Evolutionary conservation across 805 yeast species (phyloP), one percentile per base, ranked within the genome.

Genomic region (Clavispora phyllophila): DNA sequence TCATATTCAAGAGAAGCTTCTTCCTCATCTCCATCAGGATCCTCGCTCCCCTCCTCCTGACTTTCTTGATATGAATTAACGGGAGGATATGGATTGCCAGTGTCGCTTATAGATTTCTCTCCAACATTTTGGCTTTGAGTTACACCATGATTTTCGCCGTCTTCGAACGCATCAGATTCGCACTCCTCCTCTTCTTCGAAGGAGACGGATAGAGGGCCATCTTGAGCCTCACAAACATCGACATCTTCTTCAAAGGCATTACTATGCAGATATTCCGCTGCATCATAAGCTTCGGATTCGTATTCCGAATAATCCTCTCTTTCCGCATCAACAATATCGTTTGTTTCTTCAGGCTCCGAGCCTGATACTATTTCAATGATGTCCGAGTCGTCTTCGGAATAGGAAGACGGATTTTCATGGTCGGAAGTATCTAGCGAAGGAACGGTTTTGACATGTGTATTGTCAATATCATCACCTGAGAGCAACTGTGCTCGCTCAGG

Each of bases 361-460:
- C 35, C 15, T 2, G 33, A 24, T 9, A 45, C 26, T 15, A 46
- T 45, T 24, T 49, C 53, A 2, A 48, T 46, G 9, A 42, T 36
- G 26, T 49, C 54, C n/a, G 46, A 42, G 31, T 35, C 36, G 9
- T 38, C 36, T 25, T 28, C 9, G 8, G 31, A 14, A 9, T n/a
- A 14, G 3, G 17, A n/a, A n/a, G 31, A 9, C 2, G 15, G 9
- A 4, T 4, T n/a, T 14, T 27, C 17, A 3, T 6, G 17, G 8
- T n/a, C 13, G 3, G 9, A 4, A 14, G 31, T 3, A 5, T 12
- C 3, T 25, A 12, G n/a, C n/a, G 27, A 12, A 25, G 12, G n/a
- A 10, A 25, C 10, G 27, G n/a, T 10, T 25, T 25, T 6, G 3
- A 25, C 27, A n/a, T 25, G 10, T 12, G 27, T 2, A 25, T 5